phyloP scores from a whole-genome alignment of 169 alveolate species.

The Miamiensis avidus region DNA sequence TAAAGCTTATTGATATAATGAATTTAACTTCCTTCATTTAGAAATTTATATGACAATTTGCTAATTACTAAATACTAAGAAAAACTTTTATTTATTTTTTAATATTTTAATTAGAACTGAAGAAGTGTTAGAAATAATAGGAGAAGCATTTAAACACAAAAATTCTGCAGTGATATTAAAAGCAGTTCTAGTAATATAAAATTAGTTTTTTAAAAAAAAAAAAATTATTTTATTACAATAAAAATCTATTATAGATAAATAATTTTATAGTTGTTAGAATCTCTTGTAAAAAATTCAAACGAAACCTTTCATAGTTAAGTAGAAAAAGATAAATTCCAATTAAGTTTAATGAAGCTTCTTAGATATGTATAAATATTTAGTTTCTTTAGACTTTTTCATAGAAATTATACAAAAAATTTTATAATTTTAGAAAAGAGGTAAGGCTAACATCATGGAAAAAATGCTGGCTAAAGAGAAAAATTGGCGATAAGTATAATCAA shows the following conservation, averaged over 20 bases:
- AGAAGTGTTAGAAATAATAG: background rate
- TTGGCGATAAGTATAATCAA: background rate
- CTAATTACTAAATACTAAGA: no score
- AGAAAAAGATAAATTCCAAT: background rate
- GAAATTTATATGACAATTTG: no score
- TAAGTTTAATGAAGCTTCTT: background rate
- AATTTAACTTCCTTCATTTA: no score
- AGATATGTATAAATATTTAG: no score
- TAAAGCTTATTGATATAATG: no score
- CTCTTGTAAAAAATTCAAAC: background rate
- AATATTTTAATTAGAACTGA: background rate
- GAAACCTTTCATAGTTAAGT: background rate
- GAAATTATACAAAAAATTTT: no score
- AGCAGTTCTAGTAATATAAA: background rate
- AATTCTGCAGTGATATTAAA: background rate
- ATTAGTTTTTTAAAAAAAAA: no score
- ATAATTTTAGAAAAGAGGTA: background rate
- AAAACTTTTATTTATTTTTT: no score
- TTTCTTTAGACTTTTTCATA: no score
- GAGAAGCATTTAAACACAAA: background rate
- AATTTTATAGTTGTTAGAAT: background rate
- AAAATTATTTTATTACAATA: background rate
- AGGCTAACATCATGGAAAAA: background rate
- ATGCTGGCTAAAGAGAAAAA: background rate
- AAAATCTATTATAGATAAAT: no score